These are phyloP conservation scores for Astrocystis sublimbata DNA, from an alignment of 495 filamentous ascomycete genomes.

Conservation along the genomic window DNA sequence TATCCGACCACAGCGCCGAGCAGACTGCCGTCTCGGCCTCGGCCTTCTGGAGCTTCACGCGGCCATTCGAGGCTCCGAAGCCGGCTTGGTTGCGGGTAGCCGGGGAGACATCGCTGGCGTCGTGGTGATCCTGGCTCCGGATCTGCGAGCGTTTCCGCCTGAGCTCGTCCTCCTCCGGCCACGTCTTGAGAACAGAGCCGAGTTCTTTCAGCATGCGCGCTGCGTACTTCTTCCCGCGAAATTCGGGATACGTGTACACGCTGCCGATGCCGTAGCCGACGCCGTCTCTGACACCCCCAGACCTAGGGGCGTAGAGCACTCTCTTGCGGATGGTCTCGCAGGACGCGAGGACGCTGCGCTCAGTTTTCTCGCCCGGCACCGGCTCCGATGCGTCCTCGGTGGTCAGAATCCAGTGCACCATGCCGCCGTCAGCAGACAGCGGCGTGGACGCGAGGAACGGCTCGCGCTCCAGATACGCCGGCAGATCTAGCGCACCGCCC, in stretches of 20 bases:
- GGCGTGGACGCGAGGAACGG: constrained; percentile 63
- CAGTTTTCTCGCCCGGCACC: constrained; percentile 18
- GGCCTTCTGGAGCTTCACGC: constrained; percentile 19
- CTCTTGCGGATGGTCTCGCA: constrained; percentile 84
- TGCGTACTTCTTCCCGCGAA: constrained; percentile 77
- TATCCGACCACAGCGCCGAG: constrained; percentile 87
- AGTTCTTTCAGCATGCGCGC: constrained; percentile 59
- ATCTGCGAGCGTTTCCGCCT: neutral
- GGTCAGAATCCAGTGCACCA: constrained; percentile 86
- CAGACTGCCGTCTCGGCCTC: constrained; percentile 53
- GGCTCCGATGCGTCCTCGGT: neutral
- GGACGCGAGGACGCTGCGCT: constrained; percentile 68
- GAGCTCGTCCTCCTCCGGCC: constrained; percentile 30
- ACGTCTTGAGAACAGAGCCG: constrained; percentile 34
- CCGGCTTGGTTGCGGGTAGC: neutral
- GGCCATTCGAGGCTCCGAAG: neutral
- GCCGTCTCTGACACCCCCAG: constrained; percentile 57
- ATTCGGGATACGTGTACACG: constrained; percentile 76
- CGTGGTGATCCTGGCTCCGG: neutral
- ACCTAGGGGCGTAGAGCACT: constrained; percentile 51
- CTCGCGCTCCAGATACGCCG: constrained; percentile 79
- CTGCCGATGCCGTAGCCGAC: constrained; percentile 80
- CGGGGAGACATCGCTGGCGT: too few species aligned
- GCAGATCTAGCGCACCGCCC: constrained; percentile 64
- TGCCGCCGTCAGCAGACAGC: constrained; percentile 68